Base-by-base conservation (phyloP, 2,329 filamentous ascomycete species). In the Fusarium caatingaense region DNA sequence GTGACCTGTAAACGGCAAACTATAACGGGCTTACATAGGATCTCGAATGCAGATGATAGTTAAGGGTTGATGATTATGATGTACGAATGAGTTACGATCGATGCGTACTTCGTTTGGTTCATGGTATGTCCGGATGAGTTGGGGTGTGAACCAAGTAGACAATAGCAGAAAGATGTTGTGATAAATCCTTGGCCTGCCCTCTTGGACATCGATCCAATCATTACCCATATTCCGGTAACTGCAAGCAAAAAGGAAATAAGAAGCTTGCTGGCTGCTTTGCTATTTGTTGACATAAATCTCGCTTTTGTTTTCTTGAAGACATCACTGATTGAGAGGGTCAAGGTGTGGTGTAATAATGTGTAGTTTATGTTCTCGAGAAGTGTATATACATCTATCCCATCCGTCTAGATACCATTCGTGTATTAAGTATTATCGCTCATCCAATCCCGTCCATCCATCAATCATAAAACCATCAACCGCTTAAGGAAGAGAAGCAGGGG, bases 401-500 rank as follows among this genome's bases (percentile, higher is more conserved):
- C 23, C 5, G 4, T 40, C 25, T 34, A 50, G 12, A 13, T 20
- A 64, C 25, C 13, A 6, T 37, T 37, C 34, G 13, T 16, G 21
- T 16, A 51, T 50, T 60, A 66, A 21, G 40, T 55, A 59, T 18
- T 21, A 18, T 55, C 16, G 30, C 30, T 41, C 18, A 12, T 41
- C 25, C 10, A 27, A 15, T 9, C 12, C n/a, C 21, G 5, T 65
- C 23, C 18, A 23, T 44, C 47, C 27, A 8, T 25, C 18, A n/a
- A 10, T 47, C 21, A 6, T 42, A 3, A 15, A 27, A 20, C 20
- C 12, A 2, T 42, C 11, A 12, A 2, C 3, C 11, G 54, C 46
- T 58, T 64, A 68, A 45, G 71, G 65, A 49, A 74, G 69, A 46
- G 63, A 20, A 64, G 66, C 66, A 32, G 80, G 78, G 27, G 80